Evolutionary conservation across 2,329 filamentous ascomycete genomes (phyloP).

Genomic region (Annulohypoxylon truncatum): DNA sequence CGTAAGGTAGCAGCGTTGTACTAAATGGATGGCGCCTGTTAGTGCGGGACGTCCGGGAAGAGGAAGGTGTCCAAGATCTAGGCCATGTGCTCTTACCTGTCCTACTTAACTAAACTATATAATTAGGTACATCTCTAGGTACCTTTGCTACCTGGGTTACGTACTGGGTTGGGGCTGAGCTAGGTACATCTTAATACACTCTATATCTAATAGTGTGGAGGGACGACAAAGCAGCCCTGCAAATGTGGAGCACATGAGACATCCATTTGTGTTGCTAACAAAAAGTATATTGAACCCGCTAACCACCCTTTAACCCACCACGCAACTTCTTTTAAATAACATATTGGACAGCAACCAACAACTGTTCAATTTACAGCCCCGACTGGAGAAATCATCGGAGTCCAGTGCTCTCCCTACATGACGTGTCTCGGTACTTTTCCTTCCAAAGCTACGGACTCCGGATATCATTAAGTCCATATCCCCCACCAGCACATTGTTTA

Average conservation of each 20-base stretch:
- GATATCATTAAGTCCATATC: background rate
- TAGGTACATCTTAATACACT: background rate
- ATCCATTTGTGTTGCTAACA: background rate
- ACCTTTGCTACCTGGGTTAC: background rate
- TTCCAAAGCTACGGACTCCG: background rate
- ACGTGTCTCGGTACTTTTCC: background rate
- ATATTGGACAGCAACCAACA: background rate
- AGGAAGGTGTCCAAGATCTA: slow-evolving; percentile 8
- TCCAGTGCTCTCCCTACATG: background rate
- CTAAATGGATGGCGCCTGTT: slow-evolving; percentile 10
- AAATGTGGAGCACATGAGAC: background rate
- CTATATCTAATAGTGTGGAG: slow-evolving; percentile 23
- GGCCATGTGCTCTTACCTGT: slow-evolving; percentile 7
- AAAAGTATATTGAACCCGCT: background rate
- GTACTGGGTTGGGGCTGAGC: slow-evolving; percentile 23
- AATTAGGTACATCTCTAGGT: background rate
- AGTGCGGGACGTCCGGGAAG: slow-evolving; percentile 5
- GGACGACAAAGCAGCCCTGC: slow-evolving; percentile 7
- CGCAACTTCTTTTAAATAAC: background rate
- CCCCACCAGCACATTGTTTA: background rate
- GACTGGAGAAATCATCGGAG: background rate
- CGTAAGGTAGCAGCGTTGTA: background rate
- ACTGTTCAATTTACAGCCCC: background rate
- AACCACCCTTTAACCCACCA: background rate
- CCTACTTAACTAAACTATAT: background rate